Base-by-base conservation (phyloP, 148 eudicot genomes). In the Salicornia ramosissima region DNA sequence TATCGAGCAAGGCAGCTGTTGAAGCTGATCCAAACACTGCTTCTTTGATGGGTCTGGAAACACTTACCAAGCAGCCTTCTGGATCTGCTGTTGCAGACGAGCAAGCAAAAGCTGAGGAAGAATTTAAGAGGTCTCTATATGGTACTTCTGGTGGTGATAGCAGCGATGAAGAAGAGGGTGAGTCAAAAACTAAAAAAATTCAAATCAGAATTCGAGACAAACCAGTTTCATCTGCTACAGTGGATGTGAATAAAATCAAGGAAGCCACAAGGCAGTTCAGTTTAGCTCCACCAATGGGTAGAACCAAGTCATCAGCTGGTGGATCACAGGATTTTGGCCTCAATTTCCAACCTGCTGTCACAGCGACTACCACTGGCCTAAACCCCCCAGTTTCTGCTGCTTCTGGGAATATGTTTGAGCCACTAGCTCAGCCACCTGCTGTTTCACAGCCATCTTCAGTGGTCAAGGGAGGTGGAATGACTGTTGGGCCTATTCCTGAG, bases 231-330 rank as follows among this genome's bases (percentile, higher is more conserved):
- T 83, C 96, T 53, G 51, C 98, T 54, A 84, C 97, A 0, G 97
- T 94, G 61, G 98, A 94, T 83, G 89, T 94, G 43, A 81, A 90
- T 70, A 94, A 88, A 75, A 88, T 94, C 43, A 94, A 90, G 78
- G 98, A 94, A 90, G 98, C 98, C 74, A 94, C 98, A 26, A 86
- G 86, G 81, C 92, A 94, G 82, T 86, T 89, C 70, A 89, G 89
- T 60, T 67, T 94, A 72, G 92, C 89, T 45, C 83, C 84, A 50
- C 92, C 95, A 33, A 77, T 87, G 68, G 74, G 83, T 74, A 85
- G 97, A 84, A 94, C 92, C 50, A 94, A 86, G 81, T 94, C 97
- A 69, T 70, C 82, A 69, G 78, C 84, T 59, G 79, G 82, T 58
- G 80, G 79, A 30, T 75, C 84, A 54, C 91, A 81, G 71, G 97